These are phyloP conservation scores for Collybia mongolica DNA, from an alignment of 768 basidiomycete genomes.

Conservation along the genomic window DNA sequence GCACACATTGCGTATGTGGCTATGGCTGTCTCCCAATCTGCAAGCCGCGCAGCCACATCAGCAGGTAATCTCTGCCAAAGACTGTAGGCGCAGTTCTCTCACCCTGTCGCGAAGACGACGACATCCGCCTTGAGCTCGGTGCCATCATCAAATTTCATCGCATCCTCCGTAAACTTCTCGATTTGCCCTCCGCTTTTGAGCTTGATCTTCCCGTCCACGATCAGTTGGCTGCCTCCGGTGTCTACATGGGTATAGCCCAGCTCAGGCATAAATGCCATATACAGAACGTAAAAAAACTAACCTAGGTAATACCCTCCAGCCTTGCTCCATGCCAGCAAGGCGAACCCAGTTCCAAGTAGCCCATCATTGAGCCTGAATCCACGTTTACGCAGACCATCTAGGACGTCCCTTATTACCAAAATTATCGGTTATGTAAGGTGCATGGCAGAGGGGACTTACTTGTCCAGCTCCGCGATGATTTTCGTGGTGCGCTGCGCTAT, in stretches of 20 bases:
- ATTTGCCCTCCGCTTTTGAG: slow-evolving; percentile 61
- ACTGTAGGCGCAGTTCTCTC: slow-evolving; percentile 7
- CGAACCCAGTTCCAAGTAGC: slow-evolving; percentile 32
- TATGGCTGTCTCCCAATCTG: slow-evolving; percentile 46
- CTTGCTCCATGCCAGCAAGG: slow-evolving; percentile 26
- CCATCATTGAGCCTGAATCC: slow-evolving; percentile 39
- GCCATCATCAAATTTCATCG: slow-evolving; percentile 49
- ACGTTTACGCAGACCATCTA: slow-evolving; percentile 30
- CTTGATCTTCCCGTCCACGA: slow-evolving; percentile 69
- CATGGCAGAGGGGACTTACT: slow-evolving; percentile 2
- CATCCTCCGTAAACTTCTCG: slow-evolving; percentile 38
- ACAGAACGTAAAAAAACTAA: slow-evolving; percentile 16
- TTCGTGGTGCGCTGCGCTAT: slow-evolving; percentile 11
- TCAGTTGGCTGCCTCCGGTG: slow-evolving; percentile 57
- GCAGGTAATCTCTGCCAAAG: too few relatives aligned
- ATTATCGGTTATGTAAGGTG: not conserved
- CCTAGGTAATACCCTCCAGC: slow-evolving; percentile 39
- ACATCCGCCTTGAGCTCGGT: slow-evolving; percentile 49
- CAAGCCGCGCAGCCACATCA: not conserved
- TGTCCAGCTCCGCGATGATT: slow-evolving; percentile 12
- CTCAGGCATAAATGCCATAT: not conserved
- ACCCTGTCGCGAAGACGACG: slow-evolving; percentile 61
- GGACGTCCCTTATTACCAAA: too few relatives aligned
- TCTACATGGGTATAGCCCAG: slow-evolving; percentile 28
- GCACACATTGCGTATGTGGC: slow-evolving; percentile 39